These are phyloP conservation scores for Dorcoceras hygrometricum DNA, from an alignment of 257 asterid species.

Conservation along the genomic window DNA sequence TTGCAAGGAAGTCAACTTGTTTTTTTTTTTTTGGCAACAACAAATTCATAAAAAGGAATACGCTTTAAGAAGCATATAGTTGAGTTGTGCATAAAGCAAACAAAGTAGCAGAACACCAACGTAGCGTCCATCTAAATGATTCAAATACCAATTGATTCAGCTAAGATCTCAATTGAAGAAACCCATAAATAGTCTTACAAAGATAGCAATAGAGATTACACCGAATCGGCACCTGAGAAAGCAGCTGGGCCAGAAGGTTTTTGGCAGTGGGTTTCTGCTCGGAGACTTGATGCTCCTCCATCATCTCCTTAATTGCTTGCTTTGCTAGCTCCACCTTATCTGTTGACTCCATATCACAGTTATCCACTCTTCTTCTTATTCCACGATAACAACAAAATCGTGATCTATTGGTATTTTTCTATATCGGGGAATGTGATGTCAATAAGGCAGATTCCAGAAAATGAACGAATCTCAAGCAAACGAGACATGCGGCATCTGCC, in stretches of 20 bases:
- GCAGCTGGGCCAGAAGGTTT: constrained; percentile 31
- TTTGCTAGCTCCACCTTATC: constrained; percentile 35
- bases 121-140: not conserved
- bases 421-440: no score
- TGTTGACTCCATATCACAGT: constrained; percentile 30
- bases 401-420: no score
- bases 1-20: constrained; percentile 10
- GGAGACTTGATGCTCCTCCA: constrained; percentile 31
- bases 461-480: no score
- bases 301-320: constrained; percentile 30
- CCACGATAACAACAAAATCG: no score
- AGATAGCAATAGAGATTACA: not conserved
- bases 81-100: no score
- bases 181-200: not conserved
- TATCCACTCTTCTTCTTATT: no score
- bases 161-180: not conserved
- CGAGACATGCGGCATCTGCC: no score
- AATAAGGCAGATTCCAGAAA: no score
- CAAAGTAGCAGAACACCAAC: not conserved
- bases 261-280: constrained; percentile 18
- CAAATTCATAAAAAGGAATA: not conserved
- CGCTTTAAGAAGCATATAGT: no score
- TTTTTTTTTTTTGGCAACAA: not conserved
- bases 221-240: constrained; percentile 37
- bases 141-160: not conserved